Percentiles rank a stretch among this genome's conserved stretches.
phyloP scores from a whole-genome alignment of 163 green algal species.

The Smithsoniella earleae region DNA sequence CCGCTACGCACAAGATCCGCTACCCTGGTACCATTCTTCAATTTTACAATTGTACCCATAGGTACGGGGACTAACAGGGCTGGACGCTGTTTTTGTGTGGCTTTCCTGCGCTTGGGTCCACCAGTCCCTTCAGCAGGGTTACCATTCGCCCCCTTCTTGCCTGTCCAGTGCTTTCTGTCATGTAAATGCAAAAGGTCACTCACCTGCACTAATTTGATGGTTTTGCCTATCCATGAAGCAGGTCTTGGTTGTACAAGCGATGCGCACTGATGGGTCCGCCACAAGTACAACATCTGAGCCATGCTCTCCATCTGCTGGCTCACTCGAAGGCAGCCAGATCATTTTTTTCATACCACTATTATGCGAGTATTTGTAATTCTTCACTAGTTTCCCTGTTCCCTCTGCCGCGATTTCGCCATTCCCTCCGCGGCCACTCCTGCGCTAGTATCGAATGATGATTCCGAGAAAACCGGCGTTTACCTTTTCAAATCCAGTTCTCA shows the following conservation, averaged over 20 bases:
- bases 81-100: conserved; percentile 39
- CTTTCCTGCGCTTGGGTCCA: conserved; percentile 47
- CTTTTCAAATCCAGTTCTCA: not conserved
- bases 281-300: conserved; percentile 64
- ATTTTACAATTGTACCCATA: conserved; percentile 73
- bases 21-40: conserved; percentile 49
- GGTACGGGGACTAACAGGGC: conserved; percentile 56
- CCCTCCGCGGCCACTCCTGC: conserved; percentile 58
- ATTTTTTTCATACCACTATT: conserved; percentile 55
- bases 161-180: conserved; percentile 36
- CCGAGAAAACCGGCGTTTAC: not conserved
- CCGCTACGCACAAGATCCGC: conserved; percentile 34
- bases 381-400: conserved; percentile 49
- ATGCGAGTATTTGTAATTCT: conserved; percentile 72
- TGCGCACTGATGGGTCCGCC: conserved; percentile 55
- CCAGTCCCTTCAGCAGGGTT: conserved; percentile 55
- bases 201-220: conserved; percentile 8
- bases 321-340: conserved; percentile 61
- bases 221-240: not conserved
- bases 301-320: conserved; percentile 49
- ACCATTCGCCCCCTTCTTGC: conserved; percentile 44
- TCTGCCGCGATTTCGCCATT: conserved; percentile 57
- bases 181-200: conserved; percentile 64
- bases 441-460: not conserved
- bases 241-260: not conserved